Evolutionary conservation across 1,284 basidiomycete species (phyloP), one percentile per base, ranked within the genome.

Genomic region (Exobasidium rhododendri): DNA sequence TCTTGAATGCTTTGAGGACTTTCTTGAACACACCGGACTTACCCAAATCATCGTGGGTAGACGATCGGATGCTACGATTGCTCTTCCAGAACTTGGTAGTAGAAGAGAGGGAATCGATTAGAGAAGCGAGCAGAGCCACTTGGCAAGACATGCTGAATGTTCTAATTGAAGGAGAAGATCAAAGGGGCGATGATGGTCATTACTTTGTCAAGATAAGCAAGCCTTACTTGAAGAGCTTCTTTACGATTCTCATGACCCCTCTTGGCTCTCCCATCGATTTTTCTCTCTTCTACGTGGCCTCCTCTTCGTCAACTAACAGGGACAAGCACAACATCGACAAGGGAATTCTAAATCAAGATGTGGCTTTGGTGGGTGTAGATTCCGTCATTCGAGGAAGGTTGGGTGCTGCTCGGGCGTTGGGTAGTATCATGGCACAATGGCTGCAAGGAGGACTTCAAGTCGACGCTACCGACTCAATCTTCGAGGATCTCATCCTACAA

Each of bases 81-180:
- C 84, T 98, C 26, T 92, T 93, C 81, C 94, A 98, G 79, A 98
- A 98, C 79, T 85, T 99, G 43, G 83, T 98, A 28, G 88, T 93
- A 20, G 96, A 99, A 78, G 93, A 97, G 79, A 88, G 91, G 17
- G 72, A 81, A 1, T 92, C 96, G 65, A 88, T 98, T 64, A 89
- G 94, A 24, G 82, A 86, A n/a, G 84, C 87, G 0, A 91, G 90
- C 3, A 82, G 89, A n/a, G 76, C 83, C 5, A 87, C 91, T 0
- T 97, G 94, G 90, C 82, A 83, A n/a, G 85, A 85, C 3, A 87
- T 89, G 0, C 81, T 94, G 5, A 81, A 83, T 1, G 64, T 72
- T 46, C 64, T 75, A 10, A 64, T 66, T 17, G n/a, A n/a, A n/a
- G 20, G 20, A 10, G 47, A 31, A 7, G 14, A 24, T 26, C 24